Percentiles rank a stretch among this genome's conserved stretches.
phyloP scores from a whole-genome alignment of 2,329 filamentous ascomycete genomes.

The Ascochyta lentis region DNA sequence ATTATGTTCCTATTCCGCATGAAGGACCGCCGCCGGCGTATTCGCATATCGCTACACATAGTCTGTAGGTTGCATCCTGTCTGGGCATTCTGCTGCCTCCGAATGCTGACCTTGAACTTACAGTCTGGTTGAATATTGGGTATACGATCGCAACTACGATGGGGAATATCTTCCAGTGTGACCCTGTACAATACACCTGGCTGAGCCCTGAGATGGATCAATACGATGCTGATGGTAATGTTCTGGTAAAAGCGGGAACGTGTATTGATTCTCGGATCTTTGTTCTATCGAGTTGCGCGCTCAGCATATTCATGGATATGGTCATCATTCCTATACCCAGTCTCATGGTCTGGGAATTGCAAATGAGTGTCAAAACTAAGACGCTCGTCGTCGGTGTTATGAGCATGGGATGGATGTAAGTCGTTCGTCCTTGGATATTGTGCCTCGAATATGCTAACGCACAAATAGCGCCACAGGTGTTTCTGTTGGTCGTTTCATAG shows the following conservation, averaged over 20 bases:
- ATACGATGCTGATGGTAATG: constrained; percentile 32
- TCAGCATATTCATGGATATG: constrained; percentile 50
- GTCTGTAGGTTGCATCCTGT: constrained; percentile 29
- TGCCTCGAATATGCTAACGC: background rate
- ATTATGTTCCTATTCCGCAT: constrained; percentile 49
- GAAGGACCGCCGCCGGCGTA: constrained; percentile 39
- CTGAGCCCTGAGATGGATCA: constrained; percentile 40
- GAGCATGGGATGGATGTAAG: constrained; percentile 46
- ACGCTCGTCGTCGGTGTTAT: constrained; percentile 41
- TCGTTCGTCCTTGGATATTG: background rate
- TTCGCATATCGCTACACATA: constrained; percentile 39
- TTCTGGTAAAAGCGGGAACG: constrained; percentile 34
- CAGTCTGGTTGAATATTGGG: constrained; percentile 45
- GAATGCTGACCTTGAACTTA: background rate
- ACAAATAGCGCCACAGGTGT: constrained; percentile 40
- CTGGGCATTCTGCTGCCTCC: background rate
- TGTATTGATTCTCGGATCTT: constrained; percentile 46
- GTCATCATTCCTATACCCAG: constrained; percentile 52
- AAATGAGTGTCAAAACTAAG: constrained; percentile 50
- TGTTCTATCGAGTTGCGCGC: constrained; percentile 41
- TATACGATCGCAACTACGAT: constrained; percentile 45
- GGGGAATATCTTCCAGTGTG: constrained; percentile 46
- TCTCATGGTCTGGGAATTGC: constrained; percentile 53
- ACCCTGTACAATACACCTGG: constrained; percentile 41
- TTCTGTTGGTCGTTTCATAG: constrained; percentile 47